Evolutionary conservation across 1,139 yeast species (phyloP).

Genomic region (Scheffersomyces illinoinensis): DNA sequence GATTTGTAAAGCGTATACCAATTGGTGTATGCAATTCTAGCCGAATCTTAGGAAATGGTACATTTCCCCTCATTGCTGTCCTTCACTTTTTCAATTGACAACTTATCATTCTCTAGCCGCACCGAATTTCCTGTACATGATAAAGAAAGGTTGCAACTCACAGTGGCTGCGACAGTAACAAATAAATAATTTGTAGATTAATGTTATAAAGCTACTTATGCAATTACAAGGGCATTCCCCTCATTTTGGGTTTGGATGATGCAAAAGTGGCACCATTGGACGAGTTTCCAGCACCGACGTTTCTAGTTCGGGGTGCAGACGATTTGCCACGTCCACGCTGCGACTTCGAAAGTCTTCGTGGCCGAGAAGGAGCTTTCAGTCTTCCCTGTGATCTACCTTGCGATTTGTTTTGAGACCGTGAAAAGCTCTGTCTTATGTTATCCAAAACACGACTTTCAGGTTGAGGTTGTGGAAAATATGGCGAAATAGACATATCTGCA

Average conservation of each 20-base stretch:
- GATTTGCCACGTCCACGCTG: neutral
- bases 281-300: neutral
- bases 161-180: neutral
- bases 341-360: neutral
- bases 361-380: neutral
- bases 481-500: constrained; percentile 5
- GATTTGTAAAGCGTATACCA: neutral
- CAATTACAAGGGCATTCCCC: neutral
- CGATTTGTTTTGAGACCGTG: neutral
- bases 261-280: neutral
- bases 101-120: neutral
- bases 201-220: neutral
- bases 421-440: constrained; percentile 7
- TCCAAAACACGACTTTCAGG: constrained; percentile 11
- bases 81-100: neutral
- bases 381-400: neutral
- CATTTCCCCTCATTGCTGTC: neutral
- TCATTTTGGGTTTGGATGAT: neutral
- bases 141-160: neutral
- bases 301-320: neutral
- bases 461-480: constrained; percentile 12
- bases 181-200: neutral
- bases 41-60: neutral
- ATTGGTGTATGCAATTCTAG: neutral
- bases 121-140: neutral